A percentile compares a stretch with the other conserved stretches of the same genome.
These are phyloP conservation scores for Colletotrichum sp. DNA, from an alignment of 2,329 filamentous ascomycete species.

Conservation along the genomic window DNA sequence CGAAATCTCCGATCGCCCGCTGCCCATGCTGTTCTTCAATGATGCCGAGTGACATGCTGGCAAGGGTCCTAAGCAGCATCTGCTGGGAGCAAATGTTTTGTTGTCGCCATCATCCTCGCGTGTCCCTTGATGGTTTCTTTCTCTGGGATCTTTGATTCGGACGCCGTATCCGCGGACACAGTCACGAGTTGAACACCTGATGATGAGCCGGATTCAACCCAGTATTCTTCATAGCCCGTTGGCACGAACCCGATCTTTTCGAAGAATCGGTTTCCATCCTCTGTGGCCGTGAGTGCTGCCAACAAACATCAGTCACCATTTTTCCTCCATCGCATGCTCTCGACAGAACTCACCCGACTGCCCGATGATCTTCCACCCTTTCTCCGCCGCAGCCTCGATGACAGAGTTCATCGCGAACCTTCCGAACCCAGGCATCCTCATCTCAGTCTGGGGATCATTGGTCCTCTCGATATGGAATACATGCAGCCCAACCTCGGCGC, in stretches of 20 bases:
- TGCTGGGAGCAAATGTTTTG: neutral
- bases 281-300: slow-evolving; percentile 34
- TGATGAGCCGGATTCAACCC: slow-evolving; percentile 3
- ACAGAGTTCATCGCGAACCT: neutral
- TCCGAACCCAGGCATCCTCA: slow-evolving; percentile 24
- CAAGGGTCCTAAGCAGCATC: neutral
- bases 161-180: neutral
- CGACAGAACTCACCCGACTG: slow-evolving; percentile 28
- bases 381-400: neutral
- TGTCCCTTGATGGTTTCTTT: neutral
- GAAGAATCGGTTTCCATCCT: slow-evolving; percentile 30
- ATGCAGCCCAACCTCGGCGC: slow-evolving; percentile 38
- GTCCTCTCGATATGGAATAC: slow-evolving; percentile 40
- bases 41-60: neutral
- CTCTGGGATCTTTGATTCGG: neutral
- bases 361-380: slow-evolving; percentile 29
- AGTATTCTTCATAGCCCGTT: slow-evolving; percentile 34
- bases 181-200: neutral
- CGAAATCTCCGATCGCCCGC: neutral
- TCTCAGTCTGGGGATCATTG: neutral
- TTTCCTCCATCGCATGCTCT: neutral
- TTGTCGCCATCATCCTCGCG: slow-evolving; percentile 10
- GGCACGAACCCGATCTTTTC: slow-evolving; percentile 28
- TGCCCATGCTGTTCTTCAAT: neutral
- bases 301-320: neutral